Percentiles rank a stretch among this genome's conserved stretches.
These are phyloP conservation scores for Phragmites australis DNA, from an alignment of 176 grass and related monocot species.

Conservation along the genomic window DNA sequence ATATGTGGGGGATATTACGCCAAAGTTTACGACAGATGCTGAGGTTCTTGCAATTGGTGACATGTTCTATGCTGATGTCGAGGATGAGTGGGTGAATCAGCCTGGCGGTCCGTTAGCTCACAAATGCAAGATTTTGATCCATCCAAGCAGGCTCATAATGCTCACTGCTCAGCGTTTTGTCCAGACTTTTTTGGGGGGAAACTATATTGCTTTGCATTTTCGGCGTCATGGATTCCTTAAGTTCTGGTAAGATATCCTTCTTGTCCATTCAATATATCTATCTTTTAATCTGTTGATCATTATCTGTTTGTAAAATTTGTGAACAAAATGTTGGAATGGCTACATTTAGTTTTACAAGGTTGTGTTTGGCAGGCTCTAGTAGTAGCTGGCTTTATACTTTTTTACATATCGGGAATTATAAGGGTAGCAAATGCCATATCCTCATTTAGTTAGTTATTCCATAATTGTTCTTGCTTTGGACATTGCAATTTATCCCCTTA, in stretches of 20 bases:
- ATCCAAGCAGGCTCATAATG: slow-evolving; percentile 67
- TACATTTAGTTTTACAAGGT: background rate
- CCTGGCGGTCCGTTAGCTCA: slow-evolving; percentile 80
- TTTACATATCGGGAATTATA: background rate
- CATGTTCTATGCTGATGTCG: slow-evolving; percentile 88
- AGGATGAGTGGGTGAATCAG: slow-evolving; percentile 94
- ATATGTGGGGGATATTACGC: slow-evolving; percentile 63
- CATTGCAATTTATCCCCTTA: background rate
- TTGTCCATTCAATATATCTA: background rate
- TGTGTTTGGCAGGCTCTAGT: background rate
- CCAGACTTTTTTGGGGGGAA: slow-evolving; percentile 88
- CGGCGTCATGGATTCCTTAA: slow-evolving; percentile 91
- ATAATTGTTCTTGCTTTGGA: slow-evolving; percentile 13
- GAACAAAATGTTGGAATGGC: background rate
- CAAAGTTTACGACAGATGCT: slow-evolving; percentile 72
- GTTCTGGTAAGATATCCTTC: slow-evolving; percentile 65
- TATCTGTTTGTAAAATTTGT: slow-evolving; percentile 7
- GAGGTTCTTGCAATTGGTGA: slow-evolving; percentile 86
- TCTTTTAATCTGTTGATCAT: slow-evolving; percentile 12
- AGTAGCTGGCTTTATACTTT: background rate
- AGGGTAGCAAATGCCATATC: background rate
- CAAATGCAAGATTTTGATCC: slow-evolving; percentile 84
- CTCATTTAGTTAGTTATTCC: slow-evolving; percentile 24
- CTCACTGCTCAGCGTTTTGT: slow-evolving; percentile 90
- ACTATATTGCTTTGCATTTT: slow-evolving; percentile 96